Percentiles rank a stretch among this genome's conserved stretches.
Evolutionary conservation across 495 filamentous ascomycete species (phyloP).

Genomic region (Xylaria castorea): DNA sequence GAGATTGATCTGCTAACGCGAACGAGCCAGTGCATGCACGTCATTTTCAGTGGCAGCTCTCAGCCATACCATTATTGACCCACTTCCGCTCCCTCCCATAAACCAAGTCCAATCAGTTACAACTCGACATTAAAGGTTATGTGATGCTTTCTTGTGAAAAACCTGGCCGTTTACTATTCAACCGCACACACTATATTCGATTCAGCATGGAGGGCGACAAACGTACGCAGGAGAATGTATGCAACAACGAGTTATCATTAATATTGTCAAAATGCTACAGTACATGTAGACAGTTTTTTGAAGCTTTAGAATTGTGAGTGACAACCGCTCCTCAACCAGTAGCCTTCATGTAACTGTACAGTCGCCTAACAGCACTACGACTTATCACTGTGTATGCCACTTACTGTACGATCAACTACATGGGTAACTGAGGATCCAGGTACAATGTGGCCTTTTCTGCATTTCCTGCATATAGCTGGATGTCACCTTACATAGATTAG

Average conservation of each 20-base stretch:
- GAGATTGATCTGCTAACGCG: constrained; percentile 1
- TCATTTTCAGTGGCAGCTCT: constrained; percentile 8
- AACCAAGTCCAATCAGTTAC: background rate
- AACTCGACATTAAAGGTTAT: background rate
- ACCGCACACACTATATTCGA: background rate
- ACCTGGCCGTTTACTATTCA: background rate
- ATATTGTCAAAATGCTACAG: background rate
- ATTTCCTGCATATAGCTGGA: background rate
- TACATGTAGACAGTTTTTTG: background rate
- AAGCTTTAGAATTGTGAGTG: background rate
- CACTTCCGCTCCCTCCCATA: background rate
- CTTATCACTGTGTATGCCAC: background rate
- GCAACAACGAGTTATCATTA: background rate
- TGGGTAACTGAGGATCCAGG: too few species aligned
- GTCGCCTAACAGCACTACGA: background rate
- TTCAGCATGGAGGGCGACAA: background rate
- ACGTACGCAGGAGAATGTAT: too few species aligned
- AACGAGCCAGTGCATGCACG: constrained; percentile 1
- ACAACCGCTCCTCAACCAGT: background rate
- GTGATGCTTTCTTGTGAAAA: background rate
- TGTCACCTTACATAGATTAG: too few species aligned
- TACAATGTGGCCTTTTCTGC: background rate
- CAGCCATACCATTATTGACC: background rate
- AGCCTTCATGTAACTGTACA: background rate
- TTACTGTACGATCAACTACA: background rate